A percentile compares a stretch with the other conserved stretches of the same genome.
phyloP scores from a whole-genome alignment of 169 alveolate species.

The Plasmodium coatneyi region DNA sequence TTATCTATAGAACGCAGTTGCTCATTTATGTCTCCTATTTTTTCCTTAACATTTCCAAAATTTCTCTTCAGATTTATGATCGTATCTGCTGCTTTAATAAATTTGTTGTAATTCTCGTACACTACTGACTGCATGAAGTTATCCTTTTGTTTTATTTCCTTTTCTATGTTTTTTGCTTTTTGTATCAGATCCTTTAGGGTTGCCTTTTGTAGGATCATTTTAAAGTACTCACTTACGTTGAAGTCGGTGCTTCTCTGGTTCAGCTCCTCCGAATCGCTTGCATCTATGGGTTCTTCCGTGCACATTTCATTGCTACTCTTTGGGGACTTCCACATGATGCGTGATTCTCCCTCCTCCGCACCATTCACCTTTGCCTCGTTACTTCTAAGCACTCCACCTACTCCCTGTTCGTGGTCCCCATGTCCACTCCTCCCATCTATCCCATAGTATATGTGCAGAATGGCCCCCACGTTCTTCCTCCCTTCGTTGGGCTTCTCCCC shows the following conservation, averaged over 20 bases:
- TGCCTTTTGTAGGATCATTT: conserved; percentile 43
- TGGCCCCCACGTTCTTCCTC: conserved; percentile 44
- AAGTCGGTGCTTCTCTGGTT: conserved; percentile 52
- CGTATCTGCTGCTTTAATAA: conserved; percentile 90
- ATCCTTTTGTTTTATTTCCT: conserved; percentile 79
- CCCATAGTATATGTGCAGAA: conserved; percentile 26
- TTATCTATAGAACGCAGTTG: conserved; percentile 27
- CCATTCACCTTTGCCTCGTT: background rate
- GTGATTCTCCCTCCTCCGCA: background rate
- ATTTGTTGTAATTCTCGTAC: conserved; percentile 90
- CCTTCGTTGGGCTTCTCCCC: background rate
- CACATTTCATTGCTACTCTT: background rate
- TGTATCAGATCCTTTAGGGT: conserved; percentile 62
- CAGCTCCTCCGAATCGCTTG: conserved; percentile 11
- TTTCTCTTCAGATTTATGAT: conserved; percentile 81
- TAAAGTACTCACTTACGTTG: conserved; percentile 63
- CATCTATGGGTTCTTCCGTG: background rate
- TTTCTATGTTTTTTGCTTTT: conserved; percentile 41
- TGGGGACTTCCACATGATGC: background rate
- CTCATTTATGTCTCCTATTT: conserved; percentile 47
- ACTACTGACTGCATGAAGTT: conserved; percentile 89
- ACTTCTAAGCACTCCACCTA: no score
- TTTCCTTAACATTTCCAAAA: conserved; percentile 74
- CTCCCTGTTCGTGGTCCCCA: background rate
- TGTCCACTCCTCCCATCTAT: background rate